These are phyloP conservation scores for Hypoxylon sp. DNA, from an alignment of 2,329 filamentous ascomycete genomes.

Conservation along the genomic window DNA sequence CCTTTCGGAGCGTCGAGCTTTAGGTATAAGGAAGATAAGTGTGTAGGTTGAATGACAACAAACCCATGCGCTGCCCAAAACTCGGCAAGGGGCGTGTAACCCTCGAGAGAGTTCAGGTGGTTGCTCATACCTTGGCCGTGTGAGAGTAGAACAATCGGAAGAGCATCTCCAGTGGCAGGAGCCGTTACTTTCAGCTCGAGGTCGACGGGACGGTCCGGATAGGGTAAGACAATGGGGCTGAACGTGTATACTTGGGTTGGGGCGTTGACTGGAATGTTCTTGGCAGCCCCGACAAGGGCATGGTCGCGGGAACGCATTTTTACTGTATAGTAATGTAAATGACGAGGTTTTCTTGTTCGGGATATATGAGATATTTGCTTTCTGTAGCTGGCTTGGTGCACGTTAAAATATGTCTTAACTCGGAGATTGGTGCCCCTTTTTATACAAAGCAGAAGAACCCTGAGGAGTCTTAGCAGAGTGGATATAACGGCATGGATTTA, in stretches of 20 bases:
- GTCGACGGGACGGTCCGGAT: slow-evolving; percentile 46
- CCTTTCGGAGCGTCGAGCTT: slow-evolving; percentile 39
- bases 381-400: slow-evolving; percentile 14
- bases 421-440: slow-evolving; percentile 5
- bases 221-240: slow-evolving; percentile 50
- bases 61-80: slow-evolving; percentile 60
- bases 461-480: slow-evolving; percentile 15
- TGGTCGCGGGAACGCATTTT: slow-evolving; percentile 41
- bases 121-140: slow-evolving; percentile 57
- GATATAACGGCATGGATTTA: slow-evolving; percentile 28
- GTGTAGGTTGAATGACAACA: slow-evolving; percentile 59
- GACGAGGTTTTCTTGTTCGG: not conserved
- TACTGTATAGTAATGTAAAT: not conserved
- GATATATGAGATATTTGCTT: not conserved
- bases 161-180: slow-evolving; percentile 48
- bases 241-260: slow-evolving; percentile 51
- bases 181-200: slow-evolving; percentile 55
- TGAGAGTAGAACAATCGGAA: slow-evolving; percentile 58
- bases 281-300: slow-evolving; percentile 47
- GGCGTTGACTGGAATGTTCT: slow-evolving; percentile 52
- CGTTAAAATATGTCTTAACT: not conserved
- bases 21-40: slow-evolving; percentile 54
- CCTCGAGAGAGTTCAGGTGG: slow-evolving; percentile 57
- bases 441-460: slow-evolving; percentile 10
- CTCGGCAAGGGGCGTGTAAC: slow-evolving; percentile 57